Base-by-base conservation (phyloP, 768 basidiomycete genomes). In the Gymnopilus junonius region DNA sequence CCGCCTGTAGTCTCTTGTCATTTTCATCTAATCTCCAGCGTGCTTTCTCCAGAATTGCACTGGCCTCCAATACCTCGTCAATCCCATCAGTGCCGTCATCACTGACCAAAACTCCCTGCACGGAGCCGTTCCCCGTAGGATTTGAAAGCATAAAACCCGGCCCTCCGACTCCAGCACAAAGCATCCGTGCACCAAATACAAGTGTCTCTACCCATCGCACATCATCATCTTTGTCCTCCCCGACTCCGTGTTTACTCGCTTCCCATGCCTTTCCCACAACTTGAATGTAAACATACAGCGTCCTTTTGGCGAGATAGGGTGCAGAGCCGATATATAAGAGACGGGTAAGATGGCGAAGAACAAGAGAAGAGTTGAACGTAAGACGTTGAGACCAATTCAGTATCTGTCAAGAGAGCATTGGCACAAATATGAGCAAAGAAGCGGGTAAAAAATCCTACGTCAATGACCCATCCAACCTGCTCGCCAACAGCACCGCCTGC, bases 321-420 rank as follows among this genome's bases (percentile, higher is more conserved):
- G 60, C 54, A 32, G 64, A 62, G 0, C 84, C 80, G 12, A 86
- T 83, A 61, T 87, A 85, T 15, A 93, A 76, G 1, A 96, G 75
- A 1, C 91, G 87, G 29, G 87, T 87, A 82, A 98, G 89, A 74
- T 97, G 93, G 0, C 96, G 88, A 58, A 93, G 85, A 8, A 98
- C 79, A 8, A 88, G 86, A 63, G 90, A 91, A 0, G 93, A 96
- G 71, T 97, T 95, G 81, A 98, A 97, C 0, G 97, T 99, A 21
- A 95, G 84, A 21, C 90, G 88, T 8, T 94, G 95, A 1, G 94
- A 91, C 94, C 94, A 95, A 92, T 94, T 97, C 1, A 98, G 83
- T 21, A 94, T 85, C 92, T 93, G 73, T 34, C 64, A 21, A 54
- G 46, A 42, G 59, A 51, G 61, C 32, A 57, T 29, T 31, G 21